Base-by-base conservation (phyloP, 352 stramenopile genomes). In the Globisporangium camurandrum region DNA sequence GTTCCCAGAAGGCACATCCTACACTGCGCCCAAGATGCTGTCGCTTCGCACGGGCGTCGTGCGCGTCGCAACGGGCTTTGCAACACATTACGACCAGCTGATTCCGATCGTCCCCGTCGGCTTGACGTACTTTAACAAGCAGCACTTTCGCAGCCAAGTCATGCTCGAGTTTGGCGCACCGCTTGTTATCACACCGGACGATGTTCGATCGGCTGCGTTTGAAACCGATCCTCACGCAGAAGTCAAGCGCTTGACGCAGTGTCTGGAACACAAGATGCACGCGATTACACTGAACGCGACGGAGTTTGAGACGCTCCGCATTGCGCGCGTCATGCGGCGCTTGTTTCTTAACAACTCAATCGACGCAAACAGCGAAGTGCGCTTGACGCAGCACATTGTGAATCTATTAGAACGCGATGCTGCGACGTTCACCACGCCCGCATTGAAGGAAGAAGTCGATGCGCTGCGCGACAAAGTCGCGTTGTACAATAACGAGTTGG, bases 101-200 rank as follows among this genome's bases (percentile, higher is more conserved):
- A 84, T 90, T 36, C 71, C 75, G 30, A 80, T 90, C 51, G 58
- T 90, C 23, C 78, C 78, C 1, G 52, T 90, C 1, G 78, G 78
- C 2, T 62, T 90, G 38, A 90, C 75, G 47, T 90, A 90, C 60
- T 90, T 90, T 61, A 90, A 86, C 57, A 90, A 90, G 58, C 71
- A 86, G 39, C 77, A 75, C 46, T 90, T 90, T 51, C 69, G 78
- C 37, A 83, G 74, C 49, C 69, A 86, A 54, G 68, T 87, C 47
- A 70, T 74, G 61, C 37, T 89, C 34, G 78, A 89, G 49, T 90
- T 90, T 42, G 78, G 78, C 10, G 67, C 75, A 14, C 69, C 71
- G 11, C 71, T 86, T 49, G 51, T 60, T 27, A 67, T 89, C 36
- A 64, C 52, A n/a, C 69, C 61, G 0, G 55, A 60, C 6, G 61